Conservation (phyloP, 2,329 filamentous ascomycete genomes). For the Ascocoryne sarcoides region DNA sequence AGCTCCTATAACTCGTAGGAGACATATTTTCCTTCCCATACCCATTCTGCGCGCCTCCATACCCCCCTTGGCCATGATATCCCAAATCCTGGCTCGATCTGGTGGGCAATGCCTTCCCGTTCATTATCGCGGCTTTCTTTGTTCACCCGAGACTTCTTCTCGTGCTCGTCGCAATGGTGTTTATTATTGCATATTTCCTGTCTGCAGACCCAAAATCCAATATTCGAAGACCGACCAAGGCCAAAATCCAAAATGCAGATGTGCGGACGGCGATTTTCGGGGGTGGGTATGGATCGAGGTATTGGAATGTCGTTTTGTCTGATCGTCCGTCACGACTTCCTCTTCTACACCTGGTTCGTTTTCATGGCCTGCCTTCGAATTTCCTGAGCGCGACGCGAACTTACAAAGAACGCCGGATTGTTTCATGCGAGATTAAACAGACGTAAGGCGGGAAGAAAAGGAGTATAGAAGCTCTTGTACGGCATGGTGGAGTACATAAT, state of each 20-base stretch:
- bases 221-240: not conserved
- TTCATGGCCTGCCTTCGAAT: not conserved
- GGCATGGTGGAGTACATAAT: not conserved
- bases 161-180: not conserved
- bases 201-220: not conserved
- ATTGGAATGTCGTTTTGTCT: not conserved
- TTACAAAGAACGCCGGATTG: not conserved
- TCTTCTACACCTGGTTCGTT: not conserved
- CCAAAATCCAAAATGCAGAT: not conserved
- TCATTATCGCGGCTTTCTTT: slow-evolving; percentile 8
- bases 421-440: not conserved
- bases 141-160: too few relatives aligned
- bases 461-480: not conserved
- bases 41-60: slow-evolving; percentile 6
- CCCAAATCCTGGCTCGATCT: slow-evolving; percentile 15
- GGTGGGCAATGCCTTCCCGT: slow-evolving; percentile 14
- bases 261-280: not conserved
- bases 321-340: not conserved
- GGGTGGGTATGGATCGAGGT: not conserved
- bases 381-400: not conserved
- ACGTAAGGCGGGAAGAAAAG: not conserved
- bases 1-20: slow-evolving; percentile 5
- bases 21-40: slow-evolving; percentile 13
- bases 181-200: slow-evolving; percentile 5
- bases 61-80: slow-evolving; percentile 11